phyloP scores from a whole-genome alignment of 331 rosid genomes.

The Stylosanthes scabra region DNA sequence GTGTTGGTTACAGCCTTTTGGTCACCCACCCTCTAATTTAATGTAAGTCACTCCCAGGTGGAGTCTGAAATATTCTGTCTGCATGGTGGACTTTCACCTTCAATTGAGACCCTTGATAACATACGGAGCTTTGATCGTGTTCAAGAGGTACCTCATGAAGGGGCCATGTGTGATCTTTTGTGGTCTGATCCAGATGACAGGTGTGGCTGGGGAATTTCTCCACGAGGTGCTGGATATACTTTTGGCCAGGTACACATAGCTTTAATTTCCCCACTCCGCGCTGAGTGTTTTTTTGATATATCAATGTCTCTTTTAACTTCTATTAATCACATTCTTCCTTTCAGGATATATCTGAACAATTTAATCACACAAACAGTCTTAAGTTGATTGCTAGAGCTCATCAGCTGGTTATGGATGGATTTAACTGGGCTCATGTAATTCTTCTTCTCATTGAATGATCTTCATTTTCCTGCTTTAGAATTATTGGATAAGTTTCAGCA shows the following conservation, averaged over 20 bases:
- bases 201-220: conserved; percentile 99
- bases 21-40: conserved; percentile 29
- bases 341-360: conserved; percentile 99
- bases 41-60: conserved; percentile 57
- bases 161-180: conserved; percentile 99
- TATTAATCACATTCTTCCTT: conserved; percentile 33
- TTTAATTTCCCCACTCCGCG: conserved; percentile 18
- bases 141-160: conserved; percentile 99
- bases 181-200: conserved; percentile 99
- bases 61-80: conserved; percentile 98
- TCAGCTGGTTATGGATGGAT: conserved; percentile 99
- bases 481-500: conserved; percentile 21
- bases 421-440: conserved; percentile 98
- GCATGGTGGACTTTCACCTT: conserved; percentile 98
- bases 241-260: conserved; percentile 87
- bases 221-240: conserved; percentile 99
- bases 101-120: conserved; percentile 97
- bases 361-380: conserved; percentile 90
- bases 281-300: conserved; percentile 6
- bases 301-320: conserved; percentile 9
- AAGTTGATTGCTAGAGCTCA: conserved; percentile 99
- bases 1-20: conserved; percentile 22
- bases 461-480: conserved; percentile 35
- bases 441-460: conserved; percentile 14
- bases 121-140: conserved; percentile 97